These are phyloP conservation scores for Lactarius hengduanensis DNA, from an alignment of 768 basidiomycete species.

Conservation along the genomic window DNA sequence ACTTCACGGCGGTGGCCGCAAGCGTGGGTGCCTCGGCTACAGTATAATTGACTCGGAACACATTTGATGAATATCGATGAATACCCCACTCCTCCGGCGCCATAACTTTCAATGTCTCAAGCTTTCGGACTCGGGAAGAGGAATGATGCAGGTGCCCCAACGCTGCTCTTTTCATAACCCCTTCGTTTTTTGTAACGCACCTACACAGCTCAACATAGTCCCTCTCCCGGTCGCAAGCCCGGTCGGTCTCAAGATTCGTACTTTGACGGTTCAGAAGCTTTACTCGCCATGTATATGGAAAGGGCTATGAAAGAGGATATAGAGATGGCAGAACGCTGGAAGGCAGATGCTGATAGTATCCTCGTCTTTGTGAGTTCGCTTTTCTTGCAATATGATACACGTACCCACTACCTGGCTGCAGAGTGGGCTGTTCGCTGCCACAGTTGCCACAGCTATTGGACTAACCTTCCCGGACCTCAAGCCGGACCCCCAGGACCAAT, in stretches of 20 bases:
- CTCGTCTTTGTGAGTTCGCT: not conserved
- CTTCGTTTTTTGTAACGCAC: not conserved
- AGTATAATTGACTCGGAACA: too few relatives aligned
- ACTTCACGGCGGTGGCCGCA: too few relatives aligned
- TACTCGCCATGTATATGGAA: not conserved
- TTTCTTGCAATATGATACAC: not conserved
- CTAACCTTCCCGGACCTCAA: conserved; percentile 21
- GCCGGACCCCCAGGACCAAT: conserved; percentile 13
- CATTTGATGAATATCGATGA: too few relatives aligned
- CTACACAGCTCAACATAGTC: not conserved
- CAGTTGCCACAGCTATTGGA: conserved; percentile 17
- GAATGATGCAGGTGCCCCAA: not conserved
- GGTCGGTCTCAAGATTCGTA: too few relatives aligned
- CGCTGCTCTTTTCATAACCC: not conserved
- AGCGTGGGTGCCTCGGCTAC: too few relatives aligned
- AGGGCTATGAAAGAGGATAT: not conserved
- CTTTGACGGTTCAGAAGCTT: not conserved
- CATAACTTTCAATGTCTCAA: not conserved
- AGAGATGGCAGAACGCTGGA: not conserved
- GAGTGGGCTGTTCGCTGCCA: conserved; percentile 25
- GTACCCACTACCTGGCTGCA: not conserved
- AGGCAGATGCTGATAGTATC: conserved; percentile 1
- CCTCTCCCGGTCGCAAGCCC: not conserved
- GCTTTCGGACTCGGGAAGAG: not conserved
- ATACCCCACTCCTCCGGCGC: too few relatives aligned